Percentiles rank a stretch among this genome's conserved stretches.
Evolutionary conservation across 179 eudicot species (phyloP).

Genomic region (Corrigiola litoralis): DNA sequence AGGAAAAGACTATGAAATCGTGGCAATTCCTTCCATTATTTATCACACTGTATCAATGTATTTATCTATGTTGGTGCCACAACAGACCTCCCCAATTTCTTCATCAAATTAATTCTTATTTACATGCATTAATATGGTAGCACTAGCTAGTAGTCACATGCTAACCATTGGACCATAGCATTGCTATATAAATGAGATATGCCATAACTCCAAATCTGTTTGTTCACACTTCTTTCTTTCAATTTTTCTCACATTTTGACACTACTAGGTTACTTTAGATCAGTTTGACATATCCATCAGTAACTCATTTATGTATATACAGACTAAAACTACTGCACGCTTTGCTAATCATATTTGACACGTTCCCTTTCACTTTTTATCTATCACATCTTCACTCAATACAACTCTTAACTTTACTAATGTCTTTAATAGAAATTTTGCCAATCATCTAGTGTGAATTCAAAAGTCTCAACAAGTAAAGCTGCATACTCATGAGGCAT

Average conservation of each 20-base stretch:
- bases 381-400: constrained; percentile 13
- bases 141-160: constrained; percentile 12
- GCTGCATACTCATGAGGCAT: background rate
- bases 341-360: constrained; percentile 19
- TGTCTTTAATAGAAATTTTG: constrained; percentile 13
- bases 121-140: constrained; percentile 1
- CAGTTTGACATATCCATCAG: constrained; percentile 25
- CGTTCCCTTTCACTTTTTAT: constrained; percentile 17
- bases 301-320: constrained; percentile 20
- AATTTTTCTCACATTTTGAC: background rate
- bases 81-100: background rate
- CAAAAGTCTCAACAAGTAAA: background rate
- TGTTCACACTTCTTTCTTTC: constrained; percentile 10
- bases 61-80: background rate
- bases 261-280: constrained; percentile 1
- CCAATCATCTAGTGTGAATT: constrained; percentile 14
- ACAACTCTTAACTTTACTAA: constrained; percentile 11
- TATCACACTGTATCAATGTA: background rate
- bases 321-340: constrained; percentile 21
- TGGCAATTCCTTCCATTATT: background rate
- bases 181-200: constrained; percentile 5
- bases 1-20: too few species aligned
- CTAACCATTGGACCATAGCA: constrained; percentile 2
- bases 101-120: background rate
- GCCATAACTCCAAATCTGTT: constrained; percentile 1